phyloP scores from a whole-genome alignment of 2,329 filamentous ascomycete species.

The Aspergillus texensis region DNA sequence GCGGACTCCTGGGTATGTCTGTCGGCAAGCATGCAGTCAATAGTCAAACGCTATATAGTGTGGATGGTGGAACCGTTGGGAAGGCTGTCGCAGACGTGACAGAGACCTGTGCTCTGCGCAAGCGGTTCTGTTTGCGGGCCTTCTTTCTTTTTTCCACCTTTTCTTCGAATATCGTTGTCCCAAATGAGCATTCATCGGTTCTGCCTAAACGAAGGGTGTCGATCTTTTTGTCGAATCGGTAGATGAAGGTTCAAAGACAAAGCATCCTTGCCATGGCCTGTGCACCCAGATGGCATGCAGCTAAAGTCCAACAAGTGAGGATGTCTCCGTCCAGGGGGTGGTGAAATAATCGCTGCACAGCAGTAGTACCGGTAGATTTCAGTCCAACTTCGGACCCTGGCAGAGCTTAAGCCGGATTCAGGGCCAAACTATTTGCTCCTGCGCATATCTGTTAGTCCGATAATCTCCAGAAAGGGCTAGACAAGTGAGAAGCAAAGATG shows the following conservation, averaged over 20 bases:
- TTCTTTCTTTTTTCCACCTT: background rate
- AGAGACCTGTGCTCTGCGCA: slow-evolving; percentile 4
- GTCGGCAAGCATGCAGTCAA: background rate
- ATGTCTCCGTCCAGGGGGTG: background rate
- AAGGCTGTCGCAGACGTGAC: background rate
- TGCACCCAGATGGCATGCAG: slow-evolving; percentile 7
- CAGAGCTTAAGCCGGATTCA: background rate
- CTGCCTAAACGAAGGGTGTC: background rate
- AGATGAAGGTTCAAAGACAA: background rate
- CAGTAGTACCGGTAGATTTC: slow-evolving; percentile 3
- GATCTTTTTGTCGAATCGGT: background rate
- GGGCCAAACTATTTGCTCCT: background rate
- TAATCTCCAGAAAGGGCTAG: background rate
- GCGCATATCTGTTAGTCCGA: background rate
- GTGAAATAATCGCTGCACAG: background rate
- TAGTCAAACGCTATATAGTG: background rate
- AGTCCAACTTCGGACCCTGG: background rate
- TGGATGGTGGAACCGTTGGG: background rate
- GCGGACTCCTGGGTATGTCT: background rate
- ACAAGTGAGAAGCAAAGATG: background rate
- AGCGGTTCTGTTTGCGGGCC: background rate
- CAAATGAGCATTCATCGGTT: background rate
- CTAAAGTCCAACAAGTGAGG: slow-evolving; percentile 5
- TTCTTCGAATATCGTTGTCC: background rate
- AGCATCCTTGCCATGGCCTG: background rate